These are phyloP conservation scores for Heliosperma pusillum DNA, from an alignment of 148 eudicot species.

Conservation along the genomic window DNA sequence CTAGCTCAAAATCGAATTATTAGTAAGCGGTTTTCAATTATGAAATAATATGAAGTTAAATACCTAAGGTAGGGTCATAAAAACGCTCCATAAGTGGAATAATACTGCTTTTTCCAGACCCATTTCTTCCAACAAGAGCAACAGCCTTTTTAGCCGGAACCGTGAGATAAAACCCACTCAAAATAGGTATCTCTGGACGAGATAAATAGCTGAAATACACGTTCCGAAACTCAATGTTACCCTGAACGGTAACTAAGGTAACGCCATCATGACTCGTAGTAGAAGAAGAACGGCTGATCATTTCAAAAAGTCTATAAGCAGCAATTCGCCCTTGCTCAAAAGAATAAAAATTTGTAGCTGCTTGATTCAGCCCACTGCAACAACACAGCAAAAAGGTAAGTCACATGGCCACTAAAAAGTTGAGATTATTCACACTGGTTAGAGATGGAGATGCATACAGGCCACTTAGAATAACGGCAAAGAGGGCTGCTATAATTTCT, in stretches of 20 bases:
- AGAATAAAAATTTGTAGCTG: constrained; percentile 97
- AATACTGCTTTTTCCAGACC: constrained; percentile 98
- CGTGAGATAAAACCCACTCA: constrained; percentile 96
- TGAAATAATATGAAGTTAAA: neutral
- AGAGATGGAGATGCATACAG: constrained; percentile 55
- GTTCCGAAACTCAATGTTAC: constrained; percentile 95
- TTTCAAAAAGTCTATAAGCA: constrained; percentile 95
- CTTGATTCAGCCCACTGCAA: constrained; percentile 90
- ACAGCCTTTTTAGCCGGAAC: constrained; percentile 96
- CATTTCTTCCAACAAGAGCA: constrained; percentile 98
- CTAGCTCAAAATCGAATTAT: neutral
- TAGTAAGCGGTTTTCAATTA: neutral
- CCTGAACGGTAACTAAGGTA: constrained; percentile 68
- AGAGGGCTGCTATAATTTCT: constrained; percentile 81
- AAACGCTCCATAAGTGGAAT: constrained; percentile 98
- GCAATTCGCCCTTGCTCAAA: constrained; percentile 99
- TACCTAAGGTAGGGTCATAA: constrained; percentile 99
- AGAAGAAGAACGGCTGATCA: constrained; percentile 94
- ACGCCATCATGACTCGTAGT: constrained; percentile 65
- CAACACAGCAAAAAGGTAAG: constrained; percentile 19
- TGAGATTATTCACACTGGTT: neutral
- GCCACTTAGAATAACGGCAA: constrained; percentile 94
- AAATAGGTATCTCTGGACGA: constrained; percentile 95
- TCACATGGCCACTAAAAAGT: constrained; percentile 1
- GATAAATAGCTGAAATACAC: constrained; percentile 96